Base-by-base conservation (phyloP, 257 asterid species). In the Solanum sitiens region DNA sequence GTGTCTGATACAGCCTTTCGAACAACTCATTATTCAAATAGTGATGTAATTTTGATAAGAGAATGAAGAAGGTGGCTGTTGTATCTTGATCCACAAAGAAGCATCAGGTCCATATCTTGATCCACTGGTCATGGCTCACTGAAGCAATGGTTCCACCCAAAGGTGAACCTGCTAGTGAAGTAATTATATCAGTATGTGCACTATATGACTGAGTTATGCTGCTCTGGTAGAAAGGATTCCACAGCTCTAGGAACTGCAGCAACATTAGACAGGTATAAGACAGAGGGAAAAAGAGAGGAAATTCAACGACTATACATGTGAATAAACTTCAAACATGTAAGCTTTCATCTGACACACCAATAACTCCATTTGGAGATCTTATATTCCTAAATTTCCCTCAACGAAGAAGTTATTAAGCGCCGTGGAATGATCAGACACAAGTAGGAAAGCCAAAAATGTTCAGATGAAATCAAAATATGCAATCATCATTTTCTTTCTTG, bases 71-170 rank as follows among this genome's bases (percentile, higher is more conserved):
- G 37, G 80, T 35, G 80, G 25, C 25, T 35, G 75, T 32, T 32
- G n/a, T 32, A 32, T 32, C 77, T 8, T 71, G 61, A 94, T 92
- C 30, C 83, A 74, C 30, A 80, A 47, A 83, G 63, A 44, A 37
- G 11, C 7, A 6, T 86, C 63, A 91, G 85, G 88, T 85, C 96
- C 96, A 91, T 53, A 89, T 12, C 91, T 89, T 93, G 40, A 91
- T 70, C 84, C 88, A 92, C 18, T 87, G 87, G 42, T 92, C 94
- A 84, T 90, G 92, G 88, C 94, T 83, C 20, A 88, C 94, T 2
- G 94, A 91, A 59, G 91, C 94, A 0, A 93, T 89, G 82, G 39
- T 61, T 56, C 89, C 89, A 9, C 91, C 89, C 40, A 87, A 87
- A 13, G 90, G 71, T 15, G 93, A 77, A n/a, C 45, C 84, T 7